Conservation (phyloP, 2,329 filamentous ascomycete genomes). For the Cercospora berteroae region DNA sequence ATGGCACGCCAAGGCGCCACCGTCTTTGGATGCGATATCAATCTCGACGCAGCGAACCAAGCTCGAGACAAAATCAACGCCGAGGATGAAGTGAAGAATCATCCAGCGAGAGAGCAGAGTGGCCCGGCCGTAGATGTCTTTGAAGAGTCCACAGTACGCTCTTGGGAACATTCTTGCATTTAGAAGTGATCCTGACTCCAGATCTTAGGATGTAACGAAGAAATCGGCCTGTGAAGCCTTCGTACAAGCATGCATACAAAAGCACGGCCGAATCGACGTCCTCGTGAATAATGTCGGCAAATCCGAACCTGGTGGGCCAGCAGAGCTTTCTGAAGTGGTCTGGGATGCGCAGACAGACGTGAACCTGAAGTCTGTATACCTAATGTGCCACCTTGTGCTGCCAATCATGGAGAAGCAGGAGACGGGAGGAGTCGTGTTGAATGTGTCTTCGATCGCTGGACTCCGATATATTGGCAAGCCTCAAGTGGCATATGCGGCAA, state of each 20-base stretch:
- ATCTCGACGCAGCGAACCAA: conserved; percentile 31
- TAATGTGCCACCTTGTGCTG: conserved; percentile 53
- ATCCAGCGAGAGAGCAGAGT: conserved; percentile 19
- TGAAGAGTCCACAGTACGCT: conserved; percentile 26
- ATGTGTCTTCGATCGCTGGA: conserved; percentile 49
- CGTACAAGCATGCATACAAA: conserved; percentile 52
- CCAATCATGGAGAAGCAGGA: conserved; percentile 55
- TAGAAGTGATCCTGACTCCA: not conserved
- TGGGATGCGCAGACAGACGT: conserved; percentile 57
- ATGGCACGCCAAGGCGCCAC: conserved; percentile 50
- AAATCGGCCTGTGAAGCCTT: conserved; percentile 53
- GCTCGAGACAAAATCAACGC: conserved; percentile 28
- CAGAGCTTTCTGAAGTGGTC: conserved; percentile 47
- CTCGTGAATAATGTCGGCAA: conserved; percentile 60
- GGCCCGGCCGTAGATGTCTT: conserved; percentile 25
- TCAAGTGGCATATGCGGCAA: conserved; percentile 61
- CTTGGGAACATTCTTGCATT: not conserved
- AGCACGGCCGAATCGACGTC: conserved; percentile 59
- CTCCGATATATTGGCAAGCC: conserved; percentile 53
- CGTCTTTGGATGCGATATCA: conserved; percentile 54
- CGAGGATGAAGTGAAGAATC: conserved; percentile 26
- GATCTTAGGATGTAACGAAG: conserved; percentile 51
- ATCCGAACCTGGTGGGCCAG: conserved; percentile 54
- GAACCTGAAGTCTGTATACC: conserved; percentile 57
- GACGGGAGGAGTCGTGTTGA: conserved; percentile 42